Conservation (phyloP, 768 basidiomycete genomes). For the Tylopilus vinaceipallidus region DNA sequence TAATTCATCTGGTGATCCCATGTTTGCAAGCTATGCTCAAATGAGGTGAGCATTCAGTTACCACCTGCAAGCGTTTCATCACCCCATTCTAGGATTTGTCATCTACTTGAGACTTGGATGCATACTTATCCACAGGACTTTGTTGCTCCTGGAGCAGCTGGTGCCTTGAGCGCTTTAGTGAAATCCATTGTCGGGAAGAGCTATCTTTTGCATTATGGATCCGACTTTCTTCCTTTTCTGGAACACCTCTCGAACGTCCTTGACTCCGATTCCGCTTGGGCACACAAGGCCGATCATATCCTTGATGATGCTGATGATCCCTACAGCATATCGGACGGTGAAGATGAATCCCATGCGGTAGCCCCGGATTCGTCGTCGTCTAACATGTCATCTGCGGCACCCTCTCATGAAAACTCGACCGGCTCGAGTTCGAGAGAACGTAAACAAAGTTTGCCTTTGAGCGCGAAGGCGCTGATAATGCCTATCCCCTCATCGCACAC, state of each 20-base stretch:
- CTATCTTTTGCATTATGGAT: slow-evolving; percentile 81
- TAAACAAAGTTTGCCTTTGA: slow-evolving; percentile 65
- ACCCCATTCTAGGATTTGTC: slow-evolving; percentile 59
- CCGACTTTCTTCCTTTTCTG: slow-evolving; percentile 78
- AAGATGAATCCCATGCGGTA: slow-evolving; percentile 37
- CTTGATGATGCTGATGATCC: slow-evolving; percentile 64
- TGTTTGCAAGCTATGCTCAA: slow-evolving; percentile 86
- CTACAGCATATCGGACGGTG: slow-evolving; percentile 54
- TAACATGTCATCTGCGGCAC: slow-evolving; percentile 20
- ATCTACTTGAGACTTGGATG: slow-evolving; percentile 77
- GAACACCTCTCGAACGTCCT: slow-evolving; percentile 59
- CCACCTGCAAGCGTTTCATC: slow-evolving; percentile 6
- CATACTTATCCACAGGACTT: slow-evolving; percentile 76
- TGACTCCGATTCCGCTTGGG: slow-evolving; percentile 76
- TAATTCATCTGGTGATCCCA: slow-evolving; percentile 69
- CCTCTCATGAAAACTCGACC: slow-evolving; percentile 23
- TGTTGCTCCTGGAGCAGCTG: slow-evolving; percentile 68
- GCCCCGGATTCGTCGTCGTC: slow-evolving; percentile 34
- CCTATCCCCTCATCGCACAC: slow-evolving; percentile 28
- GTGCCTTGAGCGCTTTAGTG: slow-evolving; percentile 72
- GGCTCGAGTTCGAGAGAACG: slow-evolving; percentile 49
- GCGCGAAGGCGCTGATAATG: slow-evolving; percentile 42
- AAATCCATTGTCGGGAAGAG: slow-evolving; percentile 79
- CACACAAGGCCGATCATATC: slow-evolving; percentile 59
- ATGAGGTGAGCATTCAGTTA: slow-evolving; percentile 56